phyloP scores from a whole-genome alignment of 306 rosid genomes.

The Glycyrrhiza uralensis region DNA sequence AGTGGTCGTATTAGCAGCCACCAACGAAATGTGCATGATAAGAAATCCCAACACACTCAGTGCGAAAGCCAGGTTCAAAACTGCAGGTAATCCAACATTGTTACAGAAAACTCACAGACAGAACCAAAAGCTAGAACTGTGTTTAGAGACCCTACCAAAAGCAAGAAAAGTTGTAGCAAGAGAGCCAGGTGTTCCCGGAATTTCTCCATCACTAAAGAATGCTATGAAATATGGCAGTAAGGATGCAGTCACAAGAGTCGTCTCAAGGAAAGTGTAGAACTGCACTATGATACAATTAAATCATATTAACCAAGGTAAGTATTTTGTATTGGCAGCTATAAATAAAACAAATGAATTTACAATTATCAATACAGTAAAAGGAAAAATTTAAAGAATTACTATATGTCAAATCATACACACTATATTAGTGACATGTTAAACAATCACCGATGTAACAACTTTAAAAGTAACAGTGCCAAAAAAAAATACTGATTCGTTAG shows the following conservation, averaged over 20 bases:
- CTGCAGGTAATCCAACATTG: conserved; percentile 42
- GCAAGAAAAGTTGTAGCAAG: conserved; percentile 99
- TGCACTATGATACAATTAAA: conserved; percentile 44
- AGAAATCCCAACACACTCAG: conserved; percentile 93
- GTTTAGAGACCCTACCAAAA: conserved; percentile 57
- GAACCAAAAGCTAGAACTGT: conserved; percentile 9
- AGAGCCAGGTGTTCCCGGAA: conserved; percentile 93
- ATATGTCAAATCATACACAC: not conserved
- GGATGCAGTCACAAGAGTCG: conserved; percentile 78
- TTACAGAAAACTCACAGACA: conserved; percentile 26
- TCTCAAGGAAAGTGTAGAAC: conserved; percentile 98
- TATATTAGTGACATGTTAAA: not conserved
- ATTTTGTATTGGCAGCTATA: not conserved
- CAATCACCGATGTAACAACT: not conserved
- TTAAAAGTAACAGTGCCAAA: not conserved
- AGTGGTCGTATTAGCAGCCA: conserved; percentile 86
- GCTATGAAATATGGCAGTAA: conserved; percentile 82
- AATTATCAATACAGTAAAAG: not conserved
- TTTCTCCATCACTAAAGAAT: conserved; percentile 92
- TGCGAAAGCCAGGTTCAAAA: conserved; percentile 91
- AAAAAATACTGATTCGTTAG: not conserved
- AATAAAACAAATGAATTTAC: conserved; percentile 13
- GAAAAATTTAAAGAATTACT: conserved; percentile 6
- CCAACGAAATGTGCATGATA: conserved; percentile 90
- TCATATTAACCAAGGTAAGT: conserved; percentile 11